phyloP scores from a whole-genome alignment of 345 rosid genomes.

The Draba incana region DNA sequence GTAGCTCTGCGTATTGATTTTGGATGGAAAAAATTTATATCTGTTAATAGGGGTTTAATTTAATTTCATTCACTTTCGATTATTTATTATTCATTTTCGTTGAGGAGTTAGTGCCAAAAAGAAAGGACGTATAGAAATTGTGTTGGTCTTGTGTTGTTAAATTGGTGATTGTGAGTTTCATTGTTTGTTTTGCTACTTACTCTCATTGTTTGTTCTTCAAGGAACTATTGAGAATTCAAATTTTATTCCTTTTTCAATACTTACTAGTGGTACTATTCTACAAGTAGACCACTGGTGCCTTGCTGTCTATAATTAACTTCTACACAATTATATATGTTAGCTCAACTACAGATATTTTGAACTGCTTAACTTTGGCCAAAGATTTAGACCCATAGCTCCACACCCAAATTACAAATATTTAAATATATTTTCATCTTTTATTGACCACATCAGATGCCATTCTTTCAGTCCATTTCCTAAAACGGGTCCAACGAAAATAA shows the following conservation, averaged over 20 bases:
- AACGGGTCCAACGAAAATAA: too few relatives aligned
- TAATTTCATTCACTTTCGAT: slow-evolving; percentile 21
- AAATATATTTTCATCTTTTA: too few relatives aligned
- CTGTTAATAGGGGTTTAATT: slow-evolving; percentile 29
- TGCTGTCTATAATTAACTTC: too few relatives aligned
- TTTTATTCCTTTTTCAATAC: background rate
- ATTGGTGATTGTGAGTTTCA: slow-evolving; percentile 23
- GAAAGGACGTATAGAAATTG: slow-evolving; percentile 6
- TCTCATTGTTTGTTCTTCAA: slow-evolving; percentile 37
- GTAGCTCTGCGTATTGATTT: slow-evolving; percentile 52
- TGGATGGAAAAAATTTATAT: background rate
- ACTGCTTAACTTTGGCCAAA: too few relatives aligned
- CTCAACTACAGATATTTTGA: too few relatives aligned
- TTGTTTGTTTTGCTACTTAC: slow-evolving; percentile 3
- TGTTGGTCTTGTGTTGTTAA: slow-evolving; percentile 9
- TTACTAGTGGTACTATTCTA: too few relatives aligned
- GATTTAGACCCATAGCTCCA: too few relatives aligned
- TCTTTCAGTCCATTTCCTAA: too few relatives aligned
- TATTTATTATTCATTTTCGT: slow-evolving; percentile 13
- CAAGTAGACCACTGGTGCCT: too few relatives aligned
- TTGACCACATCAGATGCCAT: too few relatives aligned
- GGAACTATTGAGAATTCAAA: slow-evolving; percentile 20
- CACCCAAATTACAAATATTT: too few relatives aligned
- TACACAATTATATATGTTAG: too few relatives aligned
- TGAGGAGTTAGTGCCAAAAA: background rate